phyloP scores from a whole-genome alignment of 306 rosid species.

The Vigna unguiculata region DNA sequence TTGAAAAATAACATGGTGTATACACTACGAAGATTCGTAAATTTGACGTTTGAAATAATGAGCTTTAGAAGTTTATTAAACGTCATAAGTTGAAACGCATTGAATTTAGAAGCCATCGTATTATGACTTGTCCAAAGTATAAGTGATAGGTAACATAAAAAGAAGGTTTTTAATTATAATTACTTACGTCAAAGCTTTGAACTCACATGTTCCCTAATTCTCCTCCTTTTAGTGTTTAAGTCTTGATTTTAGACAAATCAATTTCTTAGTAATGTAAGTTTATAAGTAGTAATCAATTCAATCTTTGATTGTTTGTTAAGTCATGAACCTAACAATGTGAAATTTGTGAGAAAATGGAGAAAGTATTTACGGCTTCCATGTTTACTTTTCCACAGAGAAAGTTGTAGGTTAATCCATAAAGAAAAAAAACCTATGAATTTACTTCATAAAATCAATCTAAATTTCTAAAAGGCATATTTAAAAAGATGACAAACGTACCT shows the following conservation, averaged over 20 bases:
- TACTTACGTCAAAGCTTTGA: constrained; percentile 5
- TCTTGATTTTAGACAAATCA: not conserved
- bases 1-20: not conserved
- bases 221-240: not conserved
- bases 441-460: too few relatives aligned
- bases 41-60: not conserved
- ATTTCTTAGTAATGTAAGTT: not conserved
- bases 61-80: not conserved
- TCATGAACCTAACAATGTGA: not conserved
- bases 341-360: not conserved
- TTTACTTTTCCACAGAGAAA: not conserved
- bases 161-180: not conserved
- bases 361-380: not conserved
- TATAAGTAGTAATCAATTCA: constrained; percentile 8
- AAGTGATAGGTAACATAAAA: not conserved
- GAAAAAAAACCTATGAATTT: too few relatives aligned
- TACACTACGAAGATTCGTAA: not conserved
- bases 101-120: constrained; percentile 4
- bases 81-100: not conserved
- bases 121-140: not conserved
- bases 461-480: too few relatives aligned
- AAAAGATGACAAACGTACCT: too few relatives aligned
- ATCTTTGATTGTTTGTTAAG: not conserved
- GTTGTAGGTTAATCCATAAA: too few relatives aligned
- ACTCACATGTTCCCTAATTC: not conserved